Base-by-base conservation (phyloP, 1,139 yeast species). In the Debaryomyces sp. region DNA sequence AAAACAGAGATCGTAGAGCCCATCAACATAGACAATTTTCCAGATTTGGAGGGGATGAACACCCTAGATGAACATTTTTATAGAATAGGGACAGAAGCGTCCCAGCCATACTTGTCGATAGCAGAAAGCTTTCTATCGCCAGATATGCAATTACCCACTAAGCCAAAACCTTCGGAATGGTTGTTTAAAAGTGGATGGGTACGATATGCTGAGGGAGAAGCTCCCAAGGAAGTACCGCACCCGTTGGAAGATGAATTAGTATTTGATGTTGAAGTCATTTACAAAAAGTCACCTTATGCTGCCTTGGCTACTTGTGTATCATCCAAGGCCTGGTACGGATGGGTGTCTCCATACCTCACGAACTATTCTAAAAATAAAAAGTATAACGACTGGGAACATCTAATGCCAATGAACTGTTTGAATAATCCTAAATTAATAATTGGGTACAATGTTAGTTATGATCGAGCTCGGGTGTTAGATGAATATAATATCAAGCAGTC, bases 401-500 rank as follows among this genome's bases (percentile, higher is more conserved):
- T 95, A 48, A 84, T 94, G 1, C 97, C 98, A 0, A 66, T 94
- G 63, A 80, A 85, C 55, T 75, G 80, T 2, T 61, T 69, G 22
- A 62, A 70, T 2, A 61, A 63, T 6, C 77, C 79, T 5, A 85
- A 84, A 55, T 69, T 94, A 10, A 73, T 94, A 4, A 77, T 94
- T 7, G 99, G 99, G 0, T 97, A 90, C 65, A 91, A 92, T 62
- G 87, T 94, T 1, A 85, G 96, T 18, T 95, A 85, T 62, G 99
- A 95, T 66, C 77, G 99, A 43, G 95, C 96, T 5, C 75, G 96
- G 38, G 81, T 92, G 1, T 60, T 75, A 35, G 98, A 95, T 49
- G 99, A 95, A 64, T 95, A 95, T 67, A 77, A 80, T 57, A 63
- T 94, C 34, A 67, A 73, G 35, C 80, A 77, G 44, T 76, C 96